Evolutionary conservation across 441 rosid species (phyloP), one percentile per base, ranked within the genome.

Genomic region (Populus hybrid): DNA sequence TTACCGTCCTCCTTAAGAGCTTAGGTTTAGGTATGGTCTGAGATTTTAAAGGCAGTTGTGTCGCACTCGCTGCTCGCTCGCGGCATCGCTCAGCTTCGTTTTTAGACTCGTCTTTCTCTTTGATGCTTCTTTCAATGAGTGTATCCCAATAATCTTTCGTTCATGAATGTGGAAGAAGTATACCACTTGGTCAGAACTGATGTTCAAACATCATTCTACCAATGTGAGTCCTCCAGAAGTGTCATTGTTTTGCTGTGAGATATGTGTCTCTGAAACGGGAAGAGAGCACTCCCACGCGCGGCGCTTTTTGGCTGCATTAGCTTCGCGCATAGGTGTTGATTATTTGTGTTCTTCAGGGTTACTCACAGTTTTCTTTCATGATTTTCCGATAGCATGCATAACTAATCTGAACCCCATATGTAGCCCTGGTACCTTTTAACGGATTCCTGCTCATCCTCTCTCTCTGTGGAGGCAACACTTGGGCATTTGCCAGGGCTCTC

Each of bases 401-500:
- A 76, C 79, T 65, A 74, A 76, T 46, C 40, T 76, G 75, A 10
- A 7, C 14, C 9, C n/a, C 70, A 18, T 67, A 11, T 18, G 26
- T 21, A 9, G 12, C n/a, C 12, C 11, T 9, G 12, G 23, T 70
- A 78, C 70, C 69, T 73, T 61, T 80, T 78, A 78, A 78, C 57
- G 83, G 67, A 11, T 67, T 14, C n/a, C n/a, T n/a, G n/a, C n/a
- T n/a, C n/a, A n/a, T n/a, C n/a, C n/a, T n/a, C n/a, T n/a, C n/a
- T n/a, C n/a, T n/a, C 18, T 1, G 9, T 40, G 74, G 67, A 53
- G 79, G 79, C 78, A 24, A 76, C 79, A 67, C 78, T 83, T 77
- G 28, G 79, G 75, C 75, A 63, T 79, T 73, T 75, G 69, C 83
- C 85, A 71, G 80, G 82, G 85, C 82, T 79, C 67, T 73, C 78